phyloP scores from a whole-genome alignment of 2,329 filamentous ascomycete species.

The Penicillium thymicola region DNA sequence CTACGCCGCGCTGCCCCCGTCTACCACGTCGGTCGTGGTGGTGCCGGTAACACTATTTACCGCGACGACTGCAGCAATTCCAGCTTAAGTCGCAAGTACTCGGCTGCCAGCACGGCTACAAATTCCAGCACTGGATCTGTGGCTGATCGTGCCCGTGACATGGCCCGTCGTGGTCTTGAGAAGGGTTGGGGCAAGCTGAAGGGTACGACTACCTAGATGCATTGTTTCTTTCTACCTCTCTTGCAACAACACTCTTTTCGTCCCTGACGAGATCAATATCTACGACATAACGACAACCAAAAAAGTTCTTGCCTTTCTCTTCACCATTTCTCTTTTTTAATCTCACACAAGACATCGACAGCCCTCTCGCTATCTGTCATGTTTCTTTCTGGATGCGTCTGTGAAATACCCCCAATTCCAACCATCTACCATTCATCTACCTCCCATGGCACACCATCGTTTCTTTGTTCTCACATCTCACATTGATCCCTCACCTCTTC shows the following conservation, averaged over 20 bases:
- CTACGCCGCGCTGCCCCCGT: constrained; percentile 57
- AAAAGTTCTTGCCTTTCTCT: constrained; percentile 12
- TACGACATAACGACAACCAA: constrained; percentile 15
- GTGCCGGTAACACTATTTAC: constrained; percentile 53
- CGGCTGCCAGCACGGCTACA: constrained; percentile 35
- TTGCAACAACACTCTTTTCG: no score
- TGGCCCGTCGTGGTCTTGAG: constrained; percentile 36
- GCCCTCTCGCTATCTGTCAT: background rate
- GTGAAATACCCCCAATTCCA: background rate
- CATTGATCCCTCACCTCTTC: constrained; percentile 1
- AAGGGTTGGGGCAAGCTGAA: constrained; percentile 42
- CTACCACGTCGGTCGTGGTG: constrained; percentile 62
- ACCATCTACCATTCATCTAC: background rate
- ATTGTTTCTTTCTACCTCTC: background rate
- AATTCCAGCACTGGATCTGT: constrained; percentile 37
- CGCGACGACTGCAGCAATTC: constrained; percentile 25
- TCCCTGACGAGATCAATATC: background rate
- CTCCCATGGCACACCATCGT: background rate
- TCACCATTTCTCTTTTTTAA: constrained; percentile 3
- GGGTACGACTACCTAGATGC: constrained; percentile 33
- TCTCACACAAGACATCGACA: constrained; percentile 2
- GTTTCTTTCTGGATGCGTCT: constrained; percentile 4
- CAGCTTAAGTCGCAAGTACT: constrained; percentile 37
- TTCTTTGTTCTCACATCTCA: background rate
- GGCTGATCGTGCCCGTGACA: constrained; percentile 34